Evolutionary conservation across 1,284 basidiomycete genomes (phyloP), one percentile per base, ranked within the genome.

Genomic region (Ustilago curta): DNA sequence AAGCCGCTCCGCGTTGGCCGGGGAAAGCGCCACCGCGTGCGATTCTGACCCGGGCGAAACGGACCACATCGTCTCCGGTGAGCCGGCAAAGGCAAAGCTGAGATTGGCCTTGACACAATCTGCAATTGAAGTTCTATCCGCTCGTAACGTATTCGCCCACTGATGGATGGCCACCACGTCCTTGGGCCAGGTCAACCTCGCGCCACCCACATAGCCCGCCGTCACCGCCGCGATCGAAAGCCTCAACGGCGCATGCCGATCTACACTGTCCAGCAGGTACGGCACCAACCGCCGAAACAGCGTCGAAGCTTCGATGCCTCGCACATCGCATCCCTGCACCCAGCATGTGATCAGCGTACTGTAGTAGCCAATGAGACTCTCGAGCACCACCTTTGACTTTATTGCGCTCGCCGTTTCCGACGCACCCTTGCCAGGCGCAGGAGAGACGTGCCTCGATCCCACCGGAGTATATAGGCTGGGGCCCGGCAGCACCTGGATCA

Each of bases 301-400:
- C 14, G 55, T 55, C 27, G 70, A 72, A 3, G 55, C 53, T 44
- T 72, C 64, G 25, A 72, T 57, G 4, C 70, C 70, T n/a, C 64
- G 59, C 8, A 66, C 70, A 31, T 72, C 64, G 37, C 70, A 72
- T 6, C 70, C 70, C 19, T 67, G 64, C 12, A 60, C 56, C 70
- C 70, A 72, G 47, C 70, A 72, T 0, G 64, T 67, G 64, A 72
- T 72, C 47, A 72, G 64, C 21, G 70, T 72, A 50, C 59, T 60
- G 48, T 72, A 72, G 53, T 72, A 72, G 7, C 70, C 70, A 19
- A 72, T 72, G 6, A 72, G 60, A 25, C 64, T 67, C 47, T 72
- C 70, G 64, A 72, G 59, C 25, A 72, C 64, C 31, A 67, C 35
- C 1, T 51, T 47, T 9, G 64, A 63, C 35, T 67, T 67, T 32